These are phyloP conservation scores for Arthrobotrys conoides DNA, from an alignment of 2,329 filamentous ascomycete species.

Conservation along the genomic window DNA sequence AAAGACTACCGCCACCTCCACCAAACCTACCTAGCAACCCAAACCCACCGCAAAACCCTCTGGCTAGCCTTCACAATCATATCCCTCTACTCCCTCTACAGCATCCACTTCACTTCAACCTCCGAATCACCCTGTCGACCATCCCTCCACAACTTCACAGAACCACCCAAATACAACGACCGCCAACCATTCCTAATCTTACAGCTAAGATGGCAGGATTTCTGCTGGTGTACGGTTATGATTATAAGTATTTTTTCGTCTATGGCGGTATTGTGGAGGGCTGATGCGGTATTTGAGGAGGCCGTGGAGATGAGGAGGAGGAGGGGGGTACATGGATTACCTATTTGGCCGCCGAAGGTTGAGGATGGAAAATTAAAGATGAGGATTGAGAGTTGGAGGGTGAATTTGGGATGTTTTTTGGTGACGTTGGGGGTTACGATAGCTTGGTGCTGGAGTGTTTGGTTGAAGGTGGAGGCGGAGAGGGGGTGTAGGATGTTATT, in stretches of 20 bases:
- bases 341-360: neutral
- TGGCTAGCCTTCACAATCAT: neutral
- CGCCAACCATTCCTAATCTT: neutral
- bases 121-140: neutral
- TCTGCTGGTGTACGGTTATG: neutral
- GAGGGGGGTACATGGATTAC: conserved; percentile 1
- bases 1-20: neutral
- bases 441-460: neutral
- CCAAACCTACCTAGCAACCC: neutral
- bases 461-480: neutral
- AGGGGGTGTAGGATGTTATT: conserved; percentile 5
- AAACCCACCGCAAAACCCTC: neutral
- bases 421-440: neutral
- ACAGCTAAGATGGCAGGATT: neutral
- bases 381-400: neutral
- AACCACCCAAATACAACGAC: neutral
- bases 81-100: neutral
- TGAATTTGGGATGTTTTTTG: neutral
- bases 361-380: neutral
- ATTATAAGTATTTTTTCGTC: neutral
- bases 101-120: neutral
- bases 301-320: conserved; percentile 2
- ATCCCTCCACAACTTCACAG: neutral
- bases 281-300: neutral
- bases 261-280: neutral